Evolutionary conservation across 768 basidiomycete species (phyloP), one percentile per base, ranked within the genome.

Genomic region (Russula olivacea): DNA sequence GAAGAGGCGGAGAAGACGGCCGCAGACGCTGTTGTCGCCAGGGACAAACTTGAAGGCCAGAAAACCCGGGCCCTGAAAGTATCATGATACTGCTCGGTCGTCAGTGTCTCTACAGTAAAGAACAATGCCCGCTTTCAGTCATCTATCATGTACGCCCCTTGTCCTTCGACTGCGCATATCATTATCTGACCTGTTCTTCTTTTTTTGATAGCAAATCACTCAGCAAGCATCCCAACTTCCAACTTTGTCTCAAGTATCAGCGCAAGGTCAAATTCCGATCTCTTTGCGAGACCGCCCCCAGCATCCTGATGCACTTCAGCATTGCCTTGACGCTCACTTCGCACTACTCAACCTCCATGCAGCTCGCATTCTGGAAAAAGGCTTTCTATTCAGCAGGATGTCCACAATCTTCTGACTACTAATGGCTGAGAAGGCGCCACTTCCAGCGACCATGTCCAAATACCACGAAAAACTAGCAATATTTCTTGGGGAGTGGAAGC

Each of bases 311-410:
- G 95, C 88, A 6, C 87, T 98, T 55, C 90, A 96, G 71, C 92
- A 91, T 69, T 91, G 96, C 74, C 88, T 98, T 64, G 96, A 98
- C 73, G 95, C 93, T 19, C 92, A 94, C 60, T 98, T 98, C 73
- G 90, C 91, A 30, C 95, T 98, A 77, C 84, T 98, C 66, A 93
- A 94, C 93, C 21, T 93, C 94, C 12, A 12, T 36, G 36, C 34
- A 34, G 34, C 34, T 34, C 11, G 34, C 11, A 34, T 34, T 34
- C 34, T 34, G 34, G 10, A 1, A 34, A 34, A 10, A 34, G 34
- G 34, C 36, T 36, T 36, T 36, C 36, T 12, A 36, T 5, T 36
- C 36, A 12, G 12, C 36, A 12, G 36, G 3, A 36, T 36, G 36
- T 36, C 11, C 10, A 34, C 34, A 36, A 36, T 36, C 12, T 36